These are phyloP conservation scores for Amanita rubescens DNA, from an alignment of 768 basidiomycete species.

Conservation along the genomic window DNA sequence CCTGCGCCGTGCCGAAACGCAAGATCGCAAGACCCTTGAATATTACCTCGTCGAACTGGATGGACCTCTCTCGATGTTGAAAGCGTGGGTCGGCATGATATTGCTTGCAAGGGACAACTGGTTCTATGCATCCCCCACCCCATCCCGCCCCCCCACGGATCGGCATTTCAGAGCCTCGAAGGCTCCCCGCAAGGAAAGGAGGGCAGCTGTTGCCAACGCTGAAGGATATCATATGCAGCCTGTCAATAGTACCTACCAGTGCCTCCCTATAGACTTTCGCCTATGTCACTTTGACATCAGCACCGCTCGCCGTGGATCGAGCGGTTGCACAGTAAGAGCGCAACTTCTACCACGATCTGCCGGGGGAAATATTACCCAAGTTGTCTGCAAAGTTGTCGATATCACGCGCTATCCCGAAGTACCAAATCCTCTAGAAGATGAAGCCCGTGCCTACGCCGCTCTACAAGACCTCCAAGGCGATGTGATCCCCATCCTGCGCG, in stretches of 20 bases:
- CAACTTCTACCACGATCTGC: background rate
- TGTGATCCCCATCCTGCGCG: constrained; percentile 13
- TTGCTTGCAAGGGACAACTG: constrained; percentile 13
- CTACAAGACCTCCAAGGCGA: constrained; percentile 10
- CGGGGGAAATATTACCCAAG: background rate
- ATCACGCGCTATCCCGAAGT: constrained; percentile 7
- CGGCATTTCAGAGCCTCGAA: background rate
- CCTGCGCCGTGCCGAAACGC: constrained; percentile 9
- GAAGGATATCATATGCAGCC: constrained; percentile 2
- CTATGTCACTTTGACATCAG: constrained; percentile 11
- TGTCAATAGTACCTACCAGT: background rate
- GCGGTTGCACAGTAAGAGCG: constrained; percentile 3
- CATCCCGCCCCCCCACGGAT: constrained; percentile 1
- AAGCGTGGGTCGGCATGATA: constrained; percentile 15
- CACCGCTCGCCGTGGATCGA: constrained; percentile 3
- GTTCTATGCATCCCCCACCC: constrained; percentile 9
- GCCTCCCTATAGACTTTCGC: constrained; percentile 12
- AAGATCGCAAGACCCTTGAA: constrained; percentile 10
- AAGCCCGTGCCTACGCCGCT: constrained; percentile 12
- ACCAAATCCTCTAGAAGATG: constrained; percentile 7
- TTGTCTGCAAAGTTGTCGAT: constrained; percentile 13
- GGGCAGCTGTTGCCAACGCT: background rate
- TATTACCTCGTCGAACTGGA: constrained; percentile 5
- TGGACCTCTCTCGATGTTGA: constrained; percentile 8
- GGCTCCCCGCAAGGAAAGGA: background rate